A percentile compares a stretch with the other conserved stretches of the same genome.
These are phyloP conservation scores for Geranium brycei DNA, from an alignment of 345 rosid genomes.

Conservation along the genomic window DNA sequence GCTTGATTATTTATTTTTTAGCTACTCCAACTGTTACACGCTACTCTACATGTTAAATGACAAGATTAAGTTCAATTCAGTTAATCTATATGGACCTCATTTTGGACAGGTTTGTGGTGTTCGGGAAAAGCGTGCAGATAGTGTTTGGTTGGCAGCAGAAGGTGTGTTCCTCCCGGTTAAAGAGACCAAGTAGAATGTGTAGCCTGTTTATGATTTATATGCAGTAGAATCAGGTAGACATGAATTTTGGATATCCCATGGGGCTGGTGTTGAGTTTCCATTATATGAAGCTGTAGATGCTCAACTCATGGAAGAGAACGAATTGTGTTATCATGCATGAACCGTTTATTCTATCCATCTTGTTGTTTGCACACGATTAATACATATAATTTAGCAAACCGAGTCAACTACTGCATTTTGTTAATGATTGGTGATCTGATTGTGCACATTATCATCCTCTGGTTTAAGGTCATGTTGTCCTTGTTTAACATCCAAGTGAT, in stretches of 20 bases:
- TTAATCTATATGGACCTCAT: too few relatives aligned
- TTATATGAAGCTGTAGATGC: conserved; percentile 9
- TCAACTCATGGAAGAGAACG: neutral
- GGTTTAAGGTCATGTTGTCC: too few relatives aligned
- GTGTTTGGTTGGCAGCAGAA: conserved; percentile 92
- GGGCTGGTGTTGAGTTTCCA: conserved; percentile 17
- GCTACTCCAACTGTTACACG: neutral
- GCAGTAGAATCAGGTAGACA: conserved; percentile 19
- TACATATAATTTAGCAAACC: too few relatives aligned
- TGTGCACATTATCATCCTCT: too few relatives aligned
- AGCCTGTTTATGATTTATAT: neutral
- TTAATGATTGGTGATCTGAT: too few relatives aligned
- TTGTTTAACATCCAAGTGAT: too few relatives aligned
- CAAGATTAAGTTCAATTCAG: too few relatives aligned
- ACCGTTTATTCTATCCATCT: neutral
- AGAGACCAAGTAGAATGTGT: conserved; percentile 31
- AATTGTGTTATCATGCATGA: too few relatives aligned
- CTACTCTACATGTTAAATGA: too few relatives aligned
- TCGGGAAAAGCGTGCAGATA: conserved; percentile 73
- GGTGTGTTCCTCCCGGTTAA: conserved; percentile 82
- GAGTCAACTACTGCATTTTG: too few relatives aligned
- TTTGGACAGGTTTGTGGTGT: conserved; percentile 69
- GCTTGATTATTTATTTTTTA: too few relatives aligned
- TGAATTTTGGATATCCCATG: conserved; percentile 21
- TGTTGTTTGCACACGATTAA: neutral